Base-by-base conservation (phyloP, 2,329 filamentous ascomycete genomes). In the Chrysosporium keratinophilum region DNA sequence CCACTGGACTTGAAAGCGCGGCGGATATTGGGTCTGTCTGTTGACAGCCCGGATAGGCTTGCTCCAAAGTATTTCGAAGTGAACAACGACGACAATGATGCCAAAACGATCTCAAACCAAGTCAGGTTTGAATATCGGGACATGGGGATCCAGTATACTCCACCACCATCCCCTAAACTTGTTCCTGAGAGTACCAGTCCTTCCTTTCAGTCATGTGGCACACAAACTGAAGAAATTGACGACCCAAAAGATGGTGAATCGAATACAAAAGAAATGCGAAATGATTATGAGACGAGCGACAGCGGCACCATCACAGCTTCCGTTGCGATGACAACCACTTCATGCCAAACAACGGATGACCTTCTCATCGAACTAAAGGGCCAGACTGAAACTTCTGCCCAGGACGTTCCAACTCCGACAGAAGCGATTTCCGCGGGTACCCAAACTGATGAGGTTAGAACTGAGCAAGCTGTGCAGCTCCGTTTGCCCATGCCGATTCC, bases 91-190 rank as follows among this genome's bases (percentile, higher is more conserved):
- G 52, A 37, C 3, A 41, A 77, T 57, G 76, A 80, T 61, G 76
- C 63, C 17, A 57, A 63, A 50, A 56, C 54, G 58, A 44, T 60
- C 62, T 50, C 57, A 65, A 58, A 65, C 15, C 59, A 59, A 1
- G 64, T 67, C 9, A 75, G 74, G 56, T 65, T 71, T 42, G 72
- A 76, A 55, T 94, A 93, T 71, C 78, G 80, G 39, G 87, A 94
- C 63, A 79, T 78, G n/a, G 87, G 83, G 2, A 77, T 88, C 33
- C 90, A 96, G 67, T 93, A 80, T 63, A 93, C 88, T 34, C 89
- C 88, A 44, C 88, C 88, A 1, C 78, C 84, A 2, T 94, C 88
- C 1, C 88, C 88, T 0, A 62, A 61, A 72, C 77, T 84, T 50
- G 80, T 85, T 45, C 50, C 11, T 28, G 56, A 19, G 15, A 57